Base-by-base conservation (phyloP, 768 basidiomycete genomes). In the Boletus tomentosulus region DNA sequence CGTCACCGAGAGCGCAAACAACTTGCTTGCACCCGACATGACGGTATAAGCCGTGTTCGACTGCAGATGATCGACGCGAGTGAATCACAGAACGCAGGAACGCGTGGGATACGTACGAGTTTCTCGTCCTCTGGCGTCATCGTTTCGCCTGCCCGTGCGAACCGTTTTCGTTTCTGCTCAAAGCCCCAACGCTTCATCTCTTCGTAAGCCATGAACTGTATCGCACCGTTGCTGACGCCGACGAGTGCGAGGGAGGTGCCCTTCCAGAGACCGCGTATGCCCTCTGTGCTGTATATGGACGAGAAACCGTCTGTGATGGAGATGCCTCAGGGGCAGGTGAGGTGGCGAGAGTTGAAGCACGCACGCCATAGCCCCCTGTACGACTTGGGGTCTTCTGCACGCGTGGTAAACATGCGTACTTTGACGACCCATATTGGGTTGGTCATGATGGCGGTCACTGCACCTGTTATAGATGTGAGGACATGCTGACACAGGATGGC, bases 381-480 rank as follows among this genome's bases (percentile, higher is more conserved):
- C 1, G 92, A 84, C 3, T 68, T 74, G 9, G 88, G 83, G 39
- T 86, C 82, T 51, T 81, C 78, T 28, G 80, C 69, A 10, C 73
- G 74, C 1, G 93, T 87, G 1, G 94, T 92, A 66, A 97, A 99
- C 85, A 98, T 94, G 55, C 97, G 84, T 9, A 97, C 95, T 74
- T 96, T 90, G 51, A 98, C 89, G 13, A 98, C 89, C 96, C 96
- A 98, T 61, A 98, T 84, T 0, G 96, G 97, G 70, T 99, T 98
- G 7, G 96, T 99, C 66, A 97, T 79, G 63, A 98, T 75, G 1
- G 97, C 94, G 4, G 95, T 97, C 16, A 84, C 85, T 12, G 95
- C 90, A 74, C 96, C 96, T 98, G 37, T 53, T 16, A 51, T 30
- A 35, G 49, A 39, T 37, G 53, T 58, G 50, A 69, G 51, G 51